These are phyloP conservation scores for Botrytis cinerea DNA, from an alignment of 2,329 filamentous ascomycete species.

Conservation along the genomic window DNA sequence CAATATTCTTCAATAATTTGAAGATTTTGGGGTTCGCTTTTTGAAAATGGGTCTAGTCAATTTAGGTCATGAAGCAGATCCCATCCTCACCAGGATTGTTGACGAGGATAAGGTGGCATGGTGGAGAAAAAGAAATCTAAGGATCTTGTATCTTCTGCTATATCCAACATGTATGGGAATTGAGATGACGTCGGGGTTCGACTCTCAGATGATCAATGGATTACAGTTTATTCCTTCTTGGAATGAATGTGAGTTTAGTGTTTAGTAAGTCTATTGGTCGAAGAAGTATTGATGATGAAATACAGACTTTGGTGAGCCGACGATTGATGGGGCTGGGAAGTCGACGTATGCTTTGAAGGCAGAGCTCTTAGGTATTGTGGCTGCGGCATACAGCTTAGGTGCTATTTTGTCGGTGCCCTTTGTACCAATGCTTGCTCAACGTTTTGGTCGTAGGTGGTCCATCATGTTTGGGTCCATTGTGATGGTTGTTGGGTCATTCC, in stretches of 20 bases:
- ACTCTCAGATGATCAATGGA: constrained; percentile 52
- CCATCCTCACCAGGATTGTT: constrained; percentile 46
- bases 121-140: constrained; percentile 45
- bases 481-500: constrained; percentile 55
- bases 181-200: constrained; percentile 57
- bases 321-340: constrained; percentile 14
- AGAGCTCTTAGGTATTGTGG: constrained; percentile 28
- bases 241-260: constrained; percentile 37
- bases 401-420: constrained; percentile 56
- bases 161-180: constrained; percentile 55
- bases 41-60: constrained; percentile 7
- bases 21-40: not conserved
- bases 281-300: not conserved
- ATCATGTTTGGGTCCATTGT: constrained; percentile 56
- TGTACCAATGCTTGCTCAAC: constrained; percentile 53
- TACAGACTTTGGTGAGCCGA: constrained; percentile 14
- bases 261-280: not conserved
- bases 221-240: constrained; percentile 44
- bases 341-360: constrained; percentile 2
- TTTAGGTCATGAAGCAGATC: constrained; percentile 37
- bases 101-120: constrained; percentile 45
- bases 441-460: constrained; percentile 53
- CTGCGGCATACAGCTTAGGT: constrained; percentile 56
- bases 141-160: constrained; percentile 44
- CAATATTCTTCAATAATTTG: not conserved